Evolutionary conservation across 1,284 basidiomycete species (phyloP), one percentile per base, ranked within the genome.

Genomic region (Cryptococcus wingfieldii): DNA sequence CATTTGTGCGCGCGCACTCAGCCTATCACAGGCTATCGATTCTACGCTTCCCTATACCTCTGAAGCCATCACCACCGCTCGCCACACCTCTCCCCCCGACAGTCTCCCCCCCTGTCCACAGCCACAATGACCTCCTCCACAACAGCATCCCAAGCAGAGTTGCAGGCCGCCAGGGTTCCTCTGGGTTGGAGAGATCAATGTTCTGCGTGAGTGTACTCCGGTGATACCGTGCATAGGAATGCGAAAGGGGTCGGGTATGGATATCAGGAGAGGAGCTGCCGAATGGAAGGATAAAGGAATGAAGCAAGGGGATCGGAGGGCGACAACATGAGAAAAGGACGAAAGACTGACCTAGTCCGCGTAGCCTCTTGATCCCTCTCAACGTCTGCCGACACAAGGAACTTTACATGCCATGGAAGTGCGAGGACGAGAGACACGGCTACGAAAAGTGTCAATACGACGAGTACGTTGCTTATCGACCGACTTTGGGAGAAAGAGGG

Each of bases 371-470:
- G 62, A 86, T 96, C 60, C 91, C 91, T 12, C 80, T 92, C 61
- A 91, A 92, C 76, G 80, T 84, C 65, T 92, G 89, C 77, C 82
- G 89, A 64, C 83, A 83, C 72, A 81, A 87, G 70, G 83, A 82
- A 53, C 78, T 80, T 42, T 91, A 89, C 72, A 76, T 86, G 61
- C 87, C 88, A 18, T 91, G 88, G 88, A 84, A 89, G 67, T 90
- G 88, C 75, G 85, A 88, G 71, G 83, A 89, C 63, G 86, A 90
- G 80, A 79, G 76, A 61, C 86, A 88, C 63, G 80, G 78, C 42
- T 88, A 87, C 66, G 86, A 88, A 76, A 86, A 86, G 86, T 87
- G 89, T 74, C 89, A 92, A 76, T 91, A 90, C 73, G 88, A 91
- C 66, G 89, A 92, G 89, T 91, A 74, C 76, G 88, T 85, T 44